Evolutionary conservation across 2,329 filamentous ascomycete species (phyloP).

Genomic region (Epichloe sylvatica): DNA sequence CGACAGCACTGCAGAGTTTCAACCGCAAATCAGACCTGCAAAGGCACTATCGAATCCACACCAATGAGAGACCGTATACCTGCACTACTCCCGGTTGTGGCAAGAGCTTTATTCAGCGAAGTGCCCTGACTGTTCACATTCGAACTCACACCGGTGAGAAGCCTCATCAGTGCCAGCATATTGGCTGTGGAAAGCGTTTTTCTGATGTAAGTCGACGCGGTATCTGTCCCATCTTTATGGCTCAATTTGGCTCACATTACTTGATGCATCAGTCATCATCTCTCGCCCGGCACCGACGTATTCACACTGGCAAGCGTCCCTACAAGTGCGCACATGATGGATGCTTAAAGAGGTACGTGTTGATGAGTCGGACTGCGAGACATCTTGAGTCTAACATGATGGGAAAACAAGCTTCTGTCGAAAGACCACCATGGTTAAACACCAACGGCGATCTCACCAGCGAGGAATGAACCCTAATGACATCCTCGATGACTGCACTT

Average conservation of each 20-base stretch:
- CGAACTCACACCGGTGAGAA: slow-evolving; percentile 60
- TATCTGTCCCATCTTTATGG: not conserved
- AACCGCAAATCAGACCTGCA: slow-evolving; percentile 59
- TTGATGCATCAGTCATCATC: slow-evolving; percentile 40
- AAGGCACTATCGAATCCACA: slow-evolving; percentile 58
- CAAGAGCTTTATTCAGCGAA: slow-evolving; percentile 59
- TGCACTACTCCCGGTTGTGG: slow-evolving; percentile 47
- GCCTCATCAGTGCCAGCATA: slow-evolving; percentile 52
- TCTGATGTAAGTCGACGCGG: slow-evolving; percentile 43
- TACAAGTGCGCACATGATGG: slow-evolving; percentile 49
- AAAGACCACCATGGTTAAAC: slow-evolving; percentile 59
- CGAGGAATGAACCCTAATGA: slow-evolving; percentile 43
- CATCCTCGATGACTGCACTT: slow-evolving; percentile 37
- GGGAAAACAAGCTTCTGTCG: slow-evolving; percentile 46
- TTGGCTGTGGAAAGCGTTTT: slow-evolving; percentile 54
- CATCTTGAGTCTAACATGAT: not conserved
- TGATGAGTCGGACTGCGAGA: not conserved
- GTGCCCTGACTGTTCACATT: slow-evolving; percentile 56
- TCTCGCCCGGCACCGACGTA: slow-evolving; percentile 49
- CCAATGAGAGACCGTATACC: slow-evolving; percentile 53
- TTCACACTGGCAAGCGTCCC: slow-evolving; percentile 53
- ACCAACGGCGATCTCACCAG: slow-evolving; percentile 48
- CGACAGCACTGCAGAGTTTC: slow-evolving; percentile 39
- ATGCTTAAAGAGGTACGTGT: slow-evolving; percentile 43
- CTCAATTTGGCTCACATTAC: slow-evolving; percentile 4